Evolutionary conservation across 495 filamentous ascomycete genomes (phyloP).

Genomic region (Umbilicaria muhlenbergii): DNA sequence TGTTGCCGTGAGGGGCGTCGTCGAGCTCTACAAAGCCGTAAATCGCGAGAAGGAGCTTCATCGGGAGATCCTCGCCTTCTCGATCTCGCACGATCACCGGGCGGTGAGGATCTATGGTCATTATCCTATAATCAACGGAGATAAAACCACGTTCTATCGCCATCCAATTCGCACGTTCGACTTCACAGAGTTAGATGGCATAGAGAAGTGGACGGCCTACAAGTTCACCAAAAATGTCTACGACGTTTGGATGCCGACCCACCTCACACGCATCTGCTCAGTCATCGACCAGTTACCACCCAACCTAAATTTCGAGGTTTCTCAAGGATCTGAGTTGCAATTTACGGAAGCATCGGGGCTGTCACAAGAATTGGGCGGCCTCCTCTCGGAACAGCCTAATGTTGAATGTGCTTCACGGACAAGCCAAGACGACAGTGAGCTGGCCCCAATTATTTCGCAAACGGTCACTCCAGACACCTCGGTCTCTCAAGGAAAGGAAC

Average conservation of each 20-base stretch:
- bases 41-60: conserved; percentile 22
- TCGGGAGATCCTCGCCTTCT: conserved; percentile 26
- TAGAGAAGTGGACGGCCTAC: conserved; percentile 22
- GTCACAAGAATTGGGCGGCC: conserved; percentile 8
- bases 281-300: conserved; percentile 22
- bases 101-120: conserved; percentile 23
- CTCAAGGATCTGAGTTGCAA: neutral
- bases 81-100: conserved; percentile 25
- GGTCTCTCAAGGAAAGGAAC: neutral
- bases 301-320: neutral
- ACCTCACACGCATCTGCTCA: conserved; percentile 16
- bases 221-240: conserved; percentile 26
- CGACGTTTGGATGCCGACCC: conserved; percentile 24
- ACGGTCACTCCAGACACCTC: conserved; percentile 4
- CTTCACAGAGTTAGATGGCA: conserved; percentile 21
- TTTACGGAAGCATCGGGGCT: neutral
- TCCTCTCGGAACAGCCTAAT: neutral
- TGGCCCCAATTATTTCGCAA: conserved; percentile 1
- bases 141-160: conserved; percentile 11
- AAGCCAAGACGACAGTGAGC: neutral
- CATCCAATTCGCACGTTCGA: conserved; percentile 17
- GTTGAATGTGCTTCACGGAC: neutral
- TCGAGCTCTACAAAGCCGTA: conserved; percentile 19
- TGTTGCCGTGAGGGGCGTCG: conserved; percentile 20
- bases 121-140: conserved; percentile 16